Evolutionary conservation across 345 rosid genomes (phyloP), one percentile per base, ranked within the genome.

Genomic region (Pelargonium nanum): DNA sequence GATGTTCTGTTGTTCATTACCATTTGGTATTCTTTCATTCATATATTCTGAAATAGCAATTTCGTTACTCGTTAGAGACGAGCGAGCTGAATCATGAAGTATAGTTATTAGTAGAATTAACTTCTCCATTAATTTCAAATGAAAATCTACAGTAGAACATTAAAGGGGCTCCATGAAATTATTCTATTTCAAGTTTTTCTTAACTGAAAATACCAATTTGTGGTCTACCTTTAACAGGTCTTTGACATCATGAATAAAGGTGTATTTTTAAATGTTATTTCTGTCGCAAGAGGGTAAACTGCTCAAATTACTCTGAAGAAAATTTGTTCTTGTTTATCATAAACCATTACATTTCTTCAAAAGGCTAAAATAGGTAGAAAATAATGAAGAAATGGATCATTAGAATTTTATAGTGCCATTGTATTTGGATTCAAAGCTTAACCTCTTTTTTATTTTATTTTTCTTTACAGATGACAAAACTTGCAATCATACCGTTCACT

Each of bases 401-500:
- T 3, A 16, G 15, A 16, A 25, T 19, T 66, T 17, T 17, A 2
- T 8, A 5, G 4, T 7, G n/a, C 25, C 22, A 26, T n/a, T 52
- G 44, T 55, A 19, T 56, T 17, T 59, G 24, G n/a, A 64, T 17
- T 59, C 34, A 21, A 15, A 56, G n/a, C 2, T 19, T 25, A 9
- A 19, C 48, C 48, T 40, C 9, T 40, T 17, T 17, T 26, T 45
- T 53, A 62, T 2, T 53, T 28, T 24, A 22, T 22, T n/a, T 70
- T 28, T 34, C 21, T 62, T 68, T 68, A 63, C 85, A 89, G 97
- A 93, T 93, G 99, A 93, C 99, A 19, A 93, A 93, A 69, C 90
- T 93, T 71, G 96, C 99, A 58, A 93, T 93, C 64, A 93, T 93
- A 58, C 99, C 99, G 57, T 93, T 93, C 83, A 93, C 99, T 48